These are phyloP conservation scores for Selaginella moellendorffii DNA, from an alignment of 75 land plant species.

Conservation along the genomic window DNA sequence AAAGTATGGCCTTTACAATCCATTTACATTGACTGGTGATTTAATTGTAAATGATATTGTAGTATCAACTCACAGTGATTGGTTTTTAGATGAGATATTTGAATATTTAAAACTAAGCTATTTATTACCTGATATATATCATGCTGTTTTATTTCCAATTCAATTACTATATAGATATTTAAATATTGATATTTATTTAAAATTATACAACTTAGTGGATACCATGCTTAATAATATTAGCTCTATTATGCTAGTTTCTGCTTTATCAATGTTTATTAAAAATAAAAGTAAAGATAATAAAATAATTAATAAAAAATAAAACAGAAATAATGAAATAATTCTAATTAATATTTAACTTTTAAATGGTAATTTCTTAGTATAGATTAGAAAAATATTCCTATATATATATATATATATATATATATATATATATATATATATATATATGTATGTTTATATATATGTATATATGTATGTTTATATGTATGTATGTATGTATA, in stretches of 20 bases:
- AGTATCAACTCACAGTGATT: too few relatives aligned
- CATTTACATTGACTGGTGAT: too few relatives aligned
- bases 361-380: too few relatives aligned
- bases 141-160: not conserved
- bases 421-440: not conserved
- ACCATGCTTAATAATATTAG: not conserved
- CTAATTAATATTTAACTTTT: not conserved
- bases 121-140: too few relatives aligned
- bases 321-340: not conserved
- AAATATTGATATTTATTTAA: not conserved
- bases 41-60: too few relatives aligned
- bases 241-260: not conserved
- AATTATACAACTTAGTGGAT: too few relatives aligned
- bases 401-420: not conserved
- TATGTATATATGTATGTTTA: not conserved
- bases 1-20: too few relatives aligned
- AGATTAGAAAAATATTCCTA: too few relatives aligned
- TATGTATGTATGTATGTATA: not conserved
- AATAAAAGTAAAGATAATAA: not conserved
- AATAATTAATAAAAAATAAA: not conserved
- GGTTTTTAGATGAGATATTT: too few relatives aligned
- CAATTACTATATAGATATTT: not conserved
- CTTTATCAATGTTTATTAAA: not conserved
- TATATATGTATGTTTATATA: not conserved
- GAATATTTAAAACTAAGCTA: too few relatives aligned